These are phyloP conservation scores for Striga asiatica DNA, from an alignment of 257 asterid species.

Conservation along the genomic window DNA sequence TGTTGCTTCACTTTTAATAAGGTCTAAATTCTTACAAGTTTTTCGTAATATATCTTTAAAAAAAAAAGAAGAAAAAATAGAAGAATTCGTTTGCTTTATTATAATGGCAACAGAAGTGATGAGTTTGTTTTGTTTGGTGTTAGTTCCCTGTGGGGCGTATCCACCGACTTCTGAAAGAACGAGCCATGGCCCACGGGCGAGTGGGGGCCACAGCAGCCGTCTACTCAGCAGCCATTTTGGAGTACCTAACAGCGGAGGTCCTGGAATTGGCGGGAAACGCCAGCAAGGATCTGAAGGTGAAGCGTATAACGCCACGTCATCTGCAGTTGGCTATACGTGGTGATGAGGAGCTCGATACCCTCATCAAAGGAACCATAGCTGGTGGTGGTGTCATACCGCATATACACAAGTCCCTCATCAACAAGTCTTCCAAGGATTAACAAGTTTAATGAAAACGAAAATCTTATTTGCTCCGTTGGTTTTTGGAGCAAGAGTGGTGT, in stretches of 20 bases:
- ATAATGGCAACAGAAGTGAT: neutral
- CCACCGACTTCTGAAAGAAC: neutral
- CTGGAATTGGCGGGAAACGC: neutral
- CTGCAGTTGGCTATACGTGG: conserved; percentile 4
- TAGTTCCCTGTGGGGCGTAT: conserved; percentile 1
- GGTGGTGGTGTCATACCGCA: conserved; percentile 5
- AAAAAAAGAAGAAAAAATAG: too few relatives aligned
- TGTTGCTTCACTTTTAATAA: too few relatives aligned
- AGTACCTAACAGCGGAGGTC: neutral
- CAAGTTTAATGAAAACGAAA: too few relatives aligned
- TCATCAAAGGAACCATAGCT: neutral
- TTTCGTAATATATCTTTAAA: too few relatives aligned
- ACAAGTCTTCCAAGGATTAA: neutral
- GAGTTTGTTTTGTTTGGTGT: neutral
- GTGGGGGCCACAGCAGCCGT: neutral
- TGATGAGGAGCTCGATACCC: neutral
- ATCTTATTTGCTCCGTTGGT: neutral
- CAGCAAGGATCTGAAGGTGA: conserved; percentile 1
- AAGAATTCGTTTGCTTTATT: neutral
- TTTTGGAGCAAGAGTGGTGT: too few relatives aligned
- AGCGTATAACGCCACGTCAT: neutral
- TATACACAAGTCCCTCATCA: conserved; percentile 4
- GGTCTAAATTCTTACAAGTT: too few relatives aligned
- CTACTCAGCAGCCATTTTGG: neutral
- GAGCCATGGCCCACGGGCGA: neutral